Conservation (phyloP, 2,329 filamentous ascomycete genomes). For the Xylariales sp. region DNA sequence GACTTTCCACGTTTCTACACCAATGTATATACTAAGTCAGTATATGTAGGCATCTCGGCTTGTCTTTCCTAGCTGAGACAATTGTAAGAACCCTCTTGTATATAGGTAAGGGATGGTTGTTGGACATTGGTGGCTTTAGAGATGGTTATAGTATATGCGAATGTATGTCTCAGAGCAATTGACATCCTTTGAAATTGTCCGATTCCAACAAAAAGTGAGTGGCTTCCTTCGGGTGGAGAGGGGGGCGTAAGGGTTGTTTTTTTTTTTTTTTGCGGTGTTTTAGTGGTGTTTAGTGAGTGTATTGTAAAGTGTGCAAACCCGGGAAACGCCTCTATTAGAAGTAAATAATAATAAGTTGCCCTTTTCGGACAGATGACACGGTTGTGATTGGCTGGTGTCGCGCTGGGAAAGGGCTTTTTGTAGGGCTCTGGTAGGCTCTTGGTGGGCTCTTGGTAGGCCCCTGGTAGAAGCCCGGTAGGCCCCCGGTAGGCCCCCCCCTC, state of each 20-base stretch:
- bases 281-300: constrained; percentile 19
- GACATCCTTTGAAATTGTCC: constrained; percentile 13
- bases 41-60: too few species aligned
- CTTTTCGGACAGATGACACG: constrained; percentile 42
- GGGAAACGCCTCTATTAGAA: constrained; percentile 40
- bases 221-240: not conserved
- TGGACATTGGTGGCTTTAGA: not conserved
- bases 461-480: constrained; percentile 36
- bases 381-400: constrained; percentile 45
- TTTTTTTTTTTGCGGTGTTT: not conserved
- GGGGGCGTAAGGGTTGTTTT: not conserved
- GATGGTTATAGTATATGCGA: not conserved
- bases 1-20: not conserved
- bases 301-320: constrained; percentile 35
- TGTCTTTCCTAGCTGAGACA: too few species aligned
- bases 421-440: too few species aligned
- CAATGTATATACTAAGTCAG: too few species aligned
- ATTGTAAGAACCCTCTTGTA: too few species aligned
- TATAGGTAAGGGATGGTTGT: too few species aligned
- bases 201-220: constrained; percentile 23
- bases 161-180: constrained; percentile 25
- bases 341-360: constrained; percentile 50
- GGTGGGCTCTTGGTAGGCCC: too few species aligned
- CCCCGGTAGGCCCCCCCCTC: too few species aligned
- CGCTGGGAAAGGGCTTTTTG: constrained; percentile 29